Evolutionary conservation across 2,329 filamentous ascomycete genomes (phyloP).

Genomic region (Hypoxylon sp.): DNA sequence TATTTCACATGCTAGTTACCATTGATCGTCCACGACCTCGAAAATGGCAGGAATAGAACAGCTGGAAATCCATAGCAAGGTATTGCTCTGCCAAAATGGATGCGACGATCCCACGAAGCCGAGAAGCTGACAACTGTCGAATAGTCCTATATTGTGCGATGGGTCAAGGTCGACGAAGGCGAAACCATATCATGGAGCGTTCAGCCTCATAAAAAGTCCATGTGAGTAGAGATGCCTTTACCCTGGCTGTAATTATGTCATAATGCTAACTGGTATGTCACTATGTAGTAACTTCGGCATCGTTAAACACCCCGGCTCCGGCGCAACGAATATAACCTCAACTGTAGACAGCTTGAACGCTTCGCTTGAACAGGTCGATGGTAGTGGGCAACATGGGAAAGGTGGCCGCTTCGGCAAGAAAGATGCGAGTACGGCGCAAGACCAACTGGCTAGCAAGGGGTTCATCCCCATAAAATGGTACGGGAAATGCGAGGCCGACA

Average conservation of each 20-base stretch:
- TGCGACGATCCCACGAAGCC: conserved; percentile 4
- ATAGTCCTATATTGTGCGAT: conserved; percentile 97
- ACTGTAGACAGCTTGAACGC: conserved; percentile 61
- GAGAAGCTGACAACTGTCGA: conserved; percentile 44
- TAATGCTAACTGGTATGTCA: conserved; percentile 40
- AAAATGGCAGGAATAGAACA: conserved; percentile 95
- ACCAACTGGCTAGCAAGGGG: conserved; percentile 76
- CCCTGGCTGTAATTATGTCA: conserved; percentile 2
- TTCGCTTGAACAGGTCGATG: conserved; percentile 64
- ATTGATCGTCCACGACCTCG: conserved; percentile 24
- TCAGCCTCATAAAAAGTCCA: conserved; percentile 97
- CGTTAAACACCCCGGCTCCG: conserved; percentile 92
- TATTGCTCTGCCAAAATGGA: conserved; percentile 60
- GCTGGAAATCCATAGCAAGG: conserved; percentile 97
- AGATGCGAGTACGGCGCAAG: conserved; percentile 72
- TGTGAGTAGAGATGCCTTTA: conserved; percentile 65
- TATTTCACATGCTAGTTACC: conserved; percentile 15
- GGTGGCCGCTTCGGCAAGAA: conserved; percentile 67
- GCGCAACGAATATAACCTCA: conserved; percentile 65
- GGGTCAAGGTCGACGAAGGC: conserved; percentile 91
- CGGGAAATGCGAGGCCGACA: conserved; percentile 96
- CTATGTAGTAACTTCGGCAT: conserved; percentile 94
- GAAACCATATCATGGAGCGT: conserved; percentile 98
- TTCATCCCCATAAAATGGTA: conserved; percentile 84
- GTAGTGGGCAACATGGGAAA: conserved; percentile 57